Evolutionary conservation across 345 rosid genomes (phyloP), one percentile per base, ranked within the genome.

Genomic region (Bruguiera gymnorhiza): DNA sequence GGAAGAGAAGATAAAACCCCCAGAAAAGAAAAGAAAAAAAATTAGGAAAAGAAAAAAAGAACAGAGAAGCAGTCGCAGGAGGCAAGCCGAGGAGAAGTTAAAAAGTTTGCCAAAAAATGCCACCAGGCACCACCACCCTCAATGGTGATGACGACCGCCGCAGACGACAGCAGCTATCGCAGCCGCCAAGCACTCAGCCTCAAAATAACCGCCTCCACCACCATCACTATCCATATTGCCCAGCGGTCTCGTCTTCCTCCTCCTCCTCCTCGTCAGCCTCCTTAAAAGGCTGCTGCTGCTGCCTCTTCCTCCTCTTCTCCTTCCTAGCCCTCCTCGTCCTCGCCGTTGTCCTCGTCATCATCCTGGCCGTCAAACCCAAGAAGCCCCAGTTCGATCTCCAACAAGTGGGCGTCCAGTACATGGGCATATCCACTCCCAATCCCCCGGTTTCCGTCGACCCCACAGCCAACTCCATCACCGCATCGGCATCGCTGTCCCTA

Each of bases 321-420:
- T 88, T 95, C 86, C 74, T 95, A 5, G 93, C 86, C 15, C 92
- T 95, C 46, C 77, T 95, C 1, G 77, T 82, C 26, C 83, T 95
- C 8, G 98, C 97, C 5, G 76, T 87, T 20, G 90, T 84, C 50
- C 90, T 95, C 53, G 66, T 95, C 62, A 75, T 95, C 31, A 67
- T 92, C 78, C 91, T 95, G 36, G 99, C 97, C 55, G 92, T 95
- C 67, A 95, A 95, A 71, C 99, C 99, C 76, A 92, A 92, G 73
- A 92, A 90, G 43, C 99, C 99, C 55, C 98, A 95, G 73, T 95
- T 95, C 82, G 99, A 95, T 86, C 97, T 95, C 69, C 97, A 95
- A 65, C 97, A 89, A 80, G 99, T 95, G 6, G 93, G 84, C 30
- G 98, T 95, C 34, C 91, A 88, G 78, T 86, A 88, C 83, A 87